Base-by-base conservation (phyloP, 495 filamentous ascomycete genomes). In the Aspergillus campestris region DNA sequence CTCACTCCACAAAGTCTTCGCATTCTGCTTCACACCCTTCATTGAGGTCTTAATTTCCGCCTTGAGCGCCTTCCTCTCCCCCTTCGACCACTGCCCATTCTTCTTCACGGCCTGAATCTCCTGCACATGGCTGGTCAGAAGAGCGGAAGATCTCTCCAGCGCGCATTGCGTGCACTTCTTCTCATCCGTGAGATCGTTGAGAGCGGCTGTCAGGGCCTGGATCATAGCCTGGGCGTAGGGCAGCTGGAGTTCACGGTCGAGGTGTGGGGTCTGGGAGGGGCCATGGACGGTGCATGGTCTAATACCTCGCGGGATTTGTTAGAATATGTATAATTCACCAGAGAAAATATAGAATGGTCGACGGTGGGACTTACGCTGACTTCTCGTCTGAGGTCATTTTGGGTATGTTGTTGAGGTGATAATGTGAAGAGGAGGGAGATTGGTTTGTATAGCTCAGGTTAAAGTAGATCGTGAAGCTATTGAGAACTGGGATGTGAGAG, bases 11-110 rank as follows among this genome's bases (percentile, higher is more conserved):
- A 55, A n/a, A 6, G 27, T 32, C 38, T 52, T 56, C 3, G 50
- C n/a, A 32, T 47, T 32, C 31, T 49, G 47, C 40, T 57, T 57
- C 1, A 50, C 24, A 2, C 40, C 44, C 18, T 48, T 53, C 27
- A 50, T 38, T 0, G 52, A 28, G 8, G 7, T 38, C 33, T 57
- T 57, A 5, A 43, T 15, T 38, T 57, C 53, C 33, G 40, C 41
- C 36, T 57, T 57, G 5, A 57, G 38, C 6, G 50, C 47, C 34
- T 50, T 57, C 36, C 31, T 50, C 1, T 57, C 50, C 11, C 47
- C 47, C 13, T 57, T 57, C 1, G 50, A 36, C 50, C 50, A 57
- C 7, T 44, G 29, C 0, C 47, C 50, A 38, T 38, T 53, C 37
- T 29, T 47, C 50, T 57, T 57, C 27, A 44, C 50, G 5, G n/a